Conservation (phyloP, 345 rosid species). For the Euphorbia tirucalli region DNA sequence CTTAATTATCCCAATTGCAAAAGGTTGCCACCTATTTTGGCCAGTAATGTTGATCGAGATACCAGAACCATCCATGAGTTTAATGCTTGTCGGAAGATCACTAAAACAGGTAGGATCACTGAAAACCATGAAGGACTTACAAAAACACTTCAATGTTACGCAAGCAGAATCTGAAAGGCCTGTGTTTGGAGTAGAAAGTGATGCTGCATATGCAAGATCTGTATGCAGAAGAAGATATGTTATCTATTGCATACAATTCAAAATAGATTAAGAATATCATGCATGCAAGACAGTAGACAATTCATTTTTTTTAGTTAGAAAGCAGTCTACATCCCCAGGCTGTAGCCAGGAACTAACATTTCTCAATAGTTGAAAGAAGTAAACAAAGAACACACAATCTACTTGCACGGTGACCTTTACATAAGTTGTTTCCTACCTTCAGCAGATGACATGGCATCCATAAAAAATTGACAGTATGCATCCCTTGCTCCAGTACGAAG, state of each 20-base stretch:
- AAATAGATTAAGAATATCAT: background rate
- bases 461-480: constrained; percentile 69
- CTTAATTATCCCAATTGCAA: constrained; percentile 74
- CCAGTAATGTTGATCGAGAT: constrained; percentile 60
- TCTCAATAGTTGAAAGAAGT: constrained; percentile 4
- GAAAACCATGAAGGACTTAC: constrained; percentile 47
- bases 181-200: constrained; percentile 34
- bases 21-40: constrained; percentile 66
- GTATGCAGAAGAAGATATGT: constrained; percentile 25
- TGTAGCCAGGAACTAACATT: background rate
- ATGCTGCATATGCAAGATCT: constrained; percentile 61
- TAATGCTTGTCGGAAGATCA: constrained; percentile 63
- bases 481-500: constrained; percentile 77
- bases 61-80: constrained; percentile 63
- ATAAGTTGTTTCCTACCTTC: constrained; percentile 49
- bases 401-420: background rate
- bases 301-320: background rate
- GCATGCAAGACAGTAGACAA: background rate
- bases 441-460: constrained; percentile 61
- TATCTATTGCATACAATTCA: constrained; percentile 11
- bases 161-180: constrained; percentile 25
- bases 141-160: constrained; percentile 61
- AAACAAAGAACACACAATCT: constrained; percentile 3
- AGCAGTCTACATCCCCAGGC: background rate
- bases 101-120: constrained; percentile 52